Conservation (phyloP, 1,284 basidiomycete genomes). For the Cystobasidium sp. region DNA sequence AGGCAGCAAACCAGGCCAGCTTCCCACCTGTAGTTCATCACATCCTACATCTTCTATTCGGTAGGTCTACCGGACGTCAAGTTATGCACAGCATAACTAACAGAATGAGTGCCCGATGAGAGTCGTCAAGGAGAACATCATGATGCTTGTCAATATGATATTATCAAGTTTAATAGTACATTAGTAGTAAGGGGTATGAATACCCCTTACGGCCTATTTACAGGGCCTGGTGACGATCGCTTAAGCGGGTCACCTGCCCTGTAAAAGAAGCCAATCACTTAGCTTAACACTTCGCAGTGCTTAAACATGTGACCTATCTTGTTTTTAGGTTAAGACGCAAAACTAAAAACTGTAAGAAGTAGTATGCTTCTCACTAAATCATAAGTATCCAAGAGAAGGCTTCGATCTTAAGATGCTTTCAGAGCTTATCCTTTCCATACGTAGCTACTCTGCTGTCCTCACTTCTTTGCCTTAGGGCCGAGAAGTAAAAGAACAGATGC, state of each 20-base stretch:
- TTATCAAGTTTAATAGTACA: conserved; percentile 46
- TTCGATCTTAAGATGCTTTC: conserved; percentile 50
- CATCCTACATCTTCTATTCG: no score
- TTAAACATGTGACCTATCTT: conserved; percentile 39
- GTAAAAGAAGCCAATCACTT: background rate
- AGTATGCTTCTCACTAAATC: conserved; percentile 43
- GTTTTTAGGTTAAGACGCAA: conserved; percentile 36
- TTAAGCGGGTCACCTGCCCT: no score
- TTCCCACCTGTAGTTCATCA: conserved; percentile 8
- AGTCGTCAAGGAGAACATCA: conserved; percentile 6
- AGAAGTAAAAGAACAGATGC: conserved; percentile 45
- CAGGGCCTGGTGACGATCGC: no score
- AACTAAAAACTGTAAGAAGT: conserved; percentile 43
- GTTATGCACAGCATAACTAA: no score
- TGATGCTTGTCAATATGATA: no score
- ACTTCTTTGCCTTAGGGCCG: no score
- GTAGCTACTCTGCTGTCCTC: conserved; percentile 49
- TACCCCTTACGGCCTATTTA: no score
- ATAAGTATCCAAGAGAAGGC: conserved; percentile 43
- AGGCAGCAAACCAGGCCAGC: conserved; percentile 32
- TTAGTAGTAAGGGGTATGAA: conserved; percentile 18
- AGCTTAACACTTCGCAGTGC: conserved; percentile 3
- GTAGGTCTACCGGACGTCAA: no score
- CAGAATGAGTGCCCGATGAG: no score
- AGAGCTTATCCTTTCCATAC: conserved; percentile 49